Evolutionary conservation across 2,329 filamentous ascomycete species (phyloP).

Genomic region (Microdochium bolleyi): DNA sequence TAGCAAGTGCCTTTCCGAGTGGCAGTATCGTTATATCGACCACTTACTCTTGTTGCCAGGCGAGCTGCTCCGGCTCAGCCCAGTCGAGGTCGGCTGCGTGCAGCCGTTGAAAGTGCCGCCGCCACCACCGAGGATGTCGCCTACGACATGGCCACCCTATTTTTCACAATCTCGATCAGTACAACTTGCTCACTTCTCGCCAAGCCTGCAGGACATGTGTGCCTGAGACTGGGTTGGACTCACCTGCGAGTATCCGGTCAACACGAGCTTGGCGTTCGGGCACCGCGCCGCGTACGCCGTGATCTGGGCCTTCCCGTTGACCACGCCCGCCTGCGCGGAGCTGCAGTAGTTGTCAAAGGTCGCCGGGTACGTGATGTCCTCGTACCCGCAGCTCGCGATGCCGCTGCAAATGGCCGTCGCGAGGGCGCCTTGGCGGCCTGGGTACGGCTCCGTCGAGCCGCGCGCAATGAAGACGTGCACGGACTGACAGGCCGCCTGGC

Average conservation of each 20-base stretch:
- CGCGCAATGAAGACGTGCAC: slow-evolving; percentile 14
- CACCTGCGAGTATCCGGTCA: slow-evolving; percentile 20
- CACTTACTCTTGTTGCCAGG: slow-evolving; percentile 6
- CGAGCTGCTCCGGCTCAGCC: slow-evolving; percentile 4
- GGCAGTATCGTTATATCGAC: not conserved
- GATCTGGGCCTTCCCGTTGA: slow-evolving; percentile 13
- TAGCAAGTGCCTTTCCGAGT: not conserved
- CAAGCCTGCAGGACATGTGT: too few relatives aligned
- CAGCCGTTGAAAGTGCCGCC: slow-evolving; percentile 9
- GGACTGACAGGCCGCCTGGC: slow-evolving; percentile 7
- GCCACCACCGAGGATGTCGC: slow-evolving; percentile 11
- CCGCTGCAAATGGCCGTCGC: slow-evolving; percentile 13
- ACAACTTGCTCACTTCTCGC: too few relatives aligned
- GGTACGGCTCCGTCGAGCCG: slow-evolving; percentile 14
- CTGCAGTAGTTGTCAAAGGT: slow-evolving; percentile 13
- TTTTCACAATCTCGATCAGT: not conserved
- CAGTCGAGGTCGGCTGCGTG: slow-evolving; percentile 6
- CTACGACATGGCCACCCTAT: slow-evolving; percentile 7
- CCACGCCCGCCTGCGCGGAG: slow-evolving; percentile 13
- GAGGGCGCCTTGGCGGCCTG: slow-evolving; percentile 11
- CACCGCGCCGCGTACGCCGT: slow-evolving; percentile 15
- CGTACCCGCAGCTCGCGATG: slow-evolving; percentile 12
- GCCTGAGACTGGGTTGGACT: too few relatives aligned
- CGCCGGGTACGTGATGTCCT: slow-evolving; percentile 12
- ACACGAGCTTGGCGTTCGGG: slow-evolving; percentile 16